Evolutionary conservation across 306 rosid species (phyloP), one percentile per base, ranked within the genome.

Genomic region (Pyrus betulifolia): DNA sequence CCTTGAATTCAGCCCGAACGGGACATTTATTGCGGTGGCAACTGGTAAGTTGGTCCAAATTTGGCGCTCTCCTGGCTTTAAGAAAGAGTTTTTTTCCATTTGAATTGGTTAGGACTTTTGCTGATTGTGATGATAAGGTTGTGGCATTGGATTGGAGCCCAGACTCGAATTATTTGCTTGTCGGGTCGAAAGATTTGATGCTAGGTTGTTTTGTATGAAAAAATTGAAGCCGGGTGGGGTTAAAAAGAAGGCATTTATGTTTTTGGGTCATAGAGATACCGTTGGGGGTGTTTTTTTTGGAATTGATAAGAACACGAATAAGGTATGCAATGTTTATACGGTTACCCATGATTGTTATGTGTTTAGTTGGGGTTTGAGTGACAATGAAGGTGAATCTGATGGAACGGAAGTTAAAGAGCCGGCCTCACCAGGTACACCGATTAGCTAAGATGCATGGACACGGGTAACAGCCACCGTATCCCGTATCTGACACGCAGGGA

Each of bases 51-150:
- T 92, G 55, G 75, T 95, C 33, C 96, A 95, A 83, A 86, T 95
- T 66, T 95, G 99, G 99, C 85, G 93, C 11, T 88, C 97, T 1
- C 97, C 99, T 1, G 97, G 86, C 2, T 92, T 92, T 59, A 84
- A 78, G 52, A 84, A 62, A 35, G 93, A 89, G 55, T 92, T 67
- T 52, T 23, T 95, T 87, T 59, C 91, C 97, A 1, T 95, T 95
- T 60, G 97, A 95, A 77, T 66, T 95, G 58, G 79, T 87, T 1
- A 82, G 87, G 58, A 90, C 92, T 58, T 95, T 89, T 55, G 91
- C 96, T 4, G 92, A 87, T 45, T 95, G 83, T 54, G 80, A 83
- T 60, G 88, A 79, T 44, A 90, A 90, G 74, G 64, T 89, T 51
- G 88, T 88, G 11, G 33, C 97, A 0, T 54, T 95, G 75, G 93